These are phyloP conservation scores for Naganishia sp. DNA, from an alignment of 1,284 basidiomycete genomes.

Conservation along the genomic window DNA sequence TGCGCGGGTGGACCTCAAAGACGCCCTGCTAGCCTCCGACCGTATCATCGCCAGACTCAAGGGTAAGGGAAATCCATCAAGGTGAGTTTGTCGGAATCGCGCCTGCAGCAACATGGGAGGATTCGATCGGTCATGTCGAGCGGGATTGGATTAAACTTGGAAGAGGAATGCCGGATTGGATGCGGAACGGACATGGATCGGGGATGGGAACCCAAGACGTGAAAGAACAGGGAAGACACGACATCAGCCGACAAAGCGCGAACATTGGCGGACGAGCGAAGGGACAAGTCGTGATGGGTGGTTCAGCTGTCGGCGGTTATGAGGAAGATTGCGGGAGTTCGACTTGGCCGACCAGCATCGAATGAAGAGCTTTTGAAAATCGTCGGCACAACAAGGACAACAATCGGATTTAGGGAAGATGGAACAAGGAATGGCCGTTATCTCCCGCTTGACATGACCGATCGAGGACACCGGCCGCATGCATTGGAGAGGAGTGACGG, in stretches of 20 bases:
- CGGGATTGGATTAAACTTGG: neutral
- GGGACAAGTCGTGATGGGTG: no score
- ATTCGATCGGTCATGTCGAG: constrained; percentile 13
- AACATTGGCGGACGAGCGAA: neutral
- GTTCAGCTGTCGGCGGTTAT: no score
- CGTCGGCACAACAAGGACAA: no score
- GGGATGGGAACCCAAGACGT: neutral
- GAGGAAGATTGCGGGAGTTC: no score
- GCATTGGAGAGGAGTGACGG: neutral
- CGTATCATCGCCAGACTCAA: constrained; percentile 25
- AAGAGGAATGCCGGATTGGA: neutral
- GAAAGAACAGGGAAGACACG: neutral
- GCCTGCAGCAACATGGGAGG: neutral
- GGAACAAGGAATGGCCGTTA: neutral
- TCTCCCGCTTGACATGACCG: constrained; percentile 12
- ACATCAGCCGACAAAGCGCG: neutral
- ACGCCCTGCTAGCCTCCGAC: constrained; percentile 10
- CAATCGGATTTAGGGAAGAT: neutral
- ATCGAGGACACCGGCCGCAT: neutral
- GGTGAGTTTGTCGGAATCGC: constrained; percentile 10
- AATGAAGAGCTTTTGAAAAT: no score
- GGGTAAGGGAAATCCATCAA: constrained; percentile 30
- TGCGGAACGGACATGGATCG: neutral
- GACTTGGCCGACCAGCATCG: no score
- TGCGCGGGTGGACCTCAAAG: neutral